Evolutionary conservation across 768 basidiomycete species (phyloP), one percentile per base, ranked within the genome.

Genomic region (Asterophora lycoperdoides): DNA sequence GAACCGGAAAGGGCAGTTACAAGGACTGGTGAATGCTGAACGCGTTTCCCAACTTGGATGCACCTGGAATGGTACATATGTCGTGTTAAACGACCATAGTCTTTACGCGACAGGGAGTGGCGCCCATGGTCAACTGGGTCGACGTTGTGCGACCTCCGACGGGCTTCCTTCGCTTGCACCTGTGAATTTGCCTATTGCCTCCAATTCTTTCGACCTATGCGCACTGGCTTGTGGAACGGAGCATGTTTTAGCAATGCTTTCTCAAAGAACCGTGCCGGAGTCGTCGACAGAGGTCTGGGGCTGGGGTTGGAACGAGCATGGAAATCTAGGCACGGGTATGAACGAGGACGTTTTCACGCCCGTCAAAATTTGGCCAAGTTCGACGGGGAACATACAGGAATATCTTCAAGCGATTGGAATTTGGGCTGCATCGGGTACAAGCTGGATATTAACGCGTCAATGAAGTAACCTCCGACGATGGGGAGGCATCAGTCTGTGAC

Each of bases 261-360:
- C 40, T 19, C n/a, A 35, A 13, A 19, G 30, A 30, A 11, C 23
- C 37, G 38, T 40, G 40, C 11, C 45, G 38, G 40, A 37, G 4
- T 18, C 44, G 7, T 42, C 40, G 29, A 8, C 42, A 1, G 76
- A 79, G 54, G 76, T 93, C 0, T 89, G 82, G 80, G 89, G 81
- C 0, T 96, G 94, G 90, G 95, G 95, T 0, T 98, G 95, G 94
- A 98, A 97, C 64, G 95, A 98, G 64, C 95, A 97, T 62, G 95
- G 95, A 6, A 98, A 96, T 64, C 72, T 97, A 20, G 93, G 89
- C 0, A 60, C 80, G 18, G 85, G 83, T 0, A 70, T 74, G 30
- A 79, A 78, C 4, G 67, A 72, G 3, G 84, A 93, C 56, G 65
- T 78, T 8, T 52, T 58, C 6, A 20, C 60, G 13, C 84, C 86